Evolutionary conservation across 768 basidiomycete species (phyloP), one percentile per base, ranked within the genome.

Genomic region (Epithele typhae): DNA sequence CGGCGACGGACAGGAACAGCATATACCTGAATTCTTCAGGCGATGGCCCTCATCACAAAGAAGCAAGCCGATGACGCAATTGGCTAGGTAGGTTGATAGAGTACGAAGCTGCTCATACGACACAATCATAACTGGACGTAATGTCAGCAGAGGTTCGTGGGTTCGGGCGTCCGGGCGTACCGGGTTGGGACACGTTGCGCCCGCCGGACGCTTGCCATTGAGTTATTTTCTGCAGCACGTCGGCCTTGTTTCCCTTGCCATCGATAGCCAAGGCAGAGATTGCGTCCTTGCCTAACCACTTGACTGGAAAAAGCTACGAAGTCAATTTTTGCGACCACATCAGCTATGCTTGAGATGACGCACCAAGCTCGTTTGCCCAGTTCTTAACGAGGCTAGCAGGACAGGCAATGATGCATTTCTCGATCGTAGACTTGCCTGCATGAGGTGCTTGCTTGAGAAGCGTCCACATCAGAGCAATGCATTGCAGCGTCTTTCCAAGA

Each of bases 1-100:
- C n/a, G n/a, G n/a, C 30, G 22, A n/a, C 12, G 33, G 25, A 24
- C 21, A 21, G 15, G 18, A 45, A n/a, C 41, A 41, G 19, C 44
- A 67, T 72, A 43, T 53, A 89, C 93, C 89, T 38, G 89, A 89
- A 62, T 99, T 99, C 70, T 99, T 99, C 49, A 99, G 71, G 41
- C 95, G 75, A 70, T 99, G 95, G 4, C 95, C 95, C 70, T 99
- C 95, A 58, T 99, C 95, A 52, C 92, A 95, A 24, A 99, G 78
- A n/a, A 99, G 68, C 14, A 99, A 67, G 2, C 96, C 96, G 38
- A 99, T 88, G 42, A 74, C 81, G 53, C 88, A 91, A 46, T 76
- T 79, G 3, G 82, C 82, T 10, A 98, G 74, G 58, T 94, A 80
- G 0, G 67, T 80, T 7, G 83, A 76, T 11, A 97, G 70, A 4